phyloP scores from a whole-genome alignment of 139 green algal species.

The Closterium sp. region DNA sequence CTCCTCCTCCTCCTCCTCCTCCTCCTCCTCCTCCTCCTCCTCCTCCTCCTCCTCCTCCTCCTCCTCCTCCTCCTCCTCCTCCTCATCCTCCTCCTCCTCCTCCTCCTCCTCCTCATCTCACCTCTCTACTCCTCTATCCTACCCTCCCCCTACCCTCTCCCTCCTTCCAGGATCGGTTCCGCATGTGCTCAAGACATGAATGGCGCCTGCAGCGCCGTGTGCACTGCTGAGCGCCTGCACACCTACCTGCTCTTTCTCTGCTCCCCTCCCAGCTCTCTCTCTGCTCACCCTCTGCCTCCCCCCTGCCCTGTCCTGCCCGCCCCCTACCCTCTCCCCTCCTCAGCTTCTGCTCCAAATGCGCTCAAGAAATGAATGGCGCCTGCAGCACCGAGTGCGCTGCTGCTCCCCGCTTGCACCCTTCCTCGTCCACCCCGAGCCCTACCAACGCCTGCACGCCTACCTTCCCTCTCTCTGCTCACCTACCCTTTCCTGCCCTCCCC shows the following conservation, averaged over 20 bases:
- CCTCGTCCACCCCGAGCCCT: neutral
- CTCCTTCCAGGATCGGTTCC: neutral
- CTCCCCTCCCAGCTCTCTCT: too few species aligned
- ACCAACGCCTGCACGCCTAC: neutral
- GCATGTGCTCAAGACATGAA: neutral
- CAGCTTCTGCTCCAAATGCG: neutral
- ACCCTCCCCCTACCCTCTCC: too few species aligned
- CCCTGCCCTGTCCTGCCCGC: neutral
- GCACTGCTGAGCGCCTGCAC: too few species aligned
- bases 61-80: neutral
- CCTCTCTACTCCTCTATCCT: neutral
- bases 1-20: constrained; percentile 8
- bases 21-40: neutral
- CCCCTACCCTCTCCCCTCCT: neutral
- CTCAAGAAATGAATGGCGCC: neutral
- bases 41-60: constrained; percentile 4
- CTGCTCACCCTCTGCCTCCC: too few species aligned
- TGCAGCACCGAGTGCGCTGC: neutral
- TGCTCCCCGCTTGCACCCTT: neutral
- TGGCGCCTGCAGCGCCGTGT: too few species aligned
- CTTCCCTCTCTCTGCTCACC: neutral
- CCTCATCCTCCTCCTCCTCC: neutral
- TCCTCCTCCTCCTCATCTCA: neutral
- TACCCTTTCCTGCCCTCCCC: neutral
- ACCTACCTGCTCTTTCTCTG: too few species aligned